phyloP scores from a whole-genome alignment of 805 yeast species.

The Saccharomycopsis amapae region DNA sequence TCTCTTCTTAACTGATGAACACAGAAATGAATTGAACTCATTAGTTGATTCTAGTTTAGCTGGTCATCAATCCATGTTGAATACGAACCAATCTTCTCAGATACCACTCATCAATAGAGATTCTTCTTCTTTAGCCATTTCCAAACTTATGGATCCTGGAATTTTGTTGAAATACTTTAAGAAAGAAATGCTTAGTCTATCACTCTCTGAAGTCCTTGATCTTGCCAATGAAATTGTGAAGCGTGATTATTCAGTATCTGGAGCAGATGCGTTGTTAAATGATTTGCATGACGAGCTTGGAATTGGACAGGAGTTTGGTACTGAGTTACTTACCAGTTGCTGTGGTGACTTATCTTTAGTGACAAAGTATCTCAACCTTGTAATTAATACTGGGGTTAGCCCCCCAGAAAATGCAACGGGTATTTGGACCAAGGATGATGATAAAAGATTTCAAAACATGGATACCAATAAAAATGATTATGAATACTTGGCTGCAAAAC shows the following conservation, averaged over 20 bases:
- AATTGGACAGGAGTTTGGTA: slow-evolving; percentile 36
- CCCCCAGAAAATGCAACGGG: slow-evolving; percentile 40
- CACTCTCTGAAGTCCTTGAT: slow-evolving; percentile 28
- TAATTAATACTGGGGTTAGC: slow-evolving; percentile 34
- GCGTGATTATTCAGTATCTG: slow-evolving; percentile 35
- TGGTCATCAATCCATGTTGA: slow-evolving; percentile 26
- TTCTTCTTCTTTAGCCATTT: slow-evolving; percentile 11
- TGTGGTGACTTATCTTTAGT: slow-evolving; percentile 39
- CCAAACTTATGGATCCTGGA: slow-evolving; percentile 24
- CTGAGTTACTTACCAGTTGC: slow-evolving; percentile 35
- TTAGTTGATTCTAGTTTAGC: slow-evolving; percentile 21
- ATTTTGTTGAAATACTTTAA: slow-evolving; percentile 26
- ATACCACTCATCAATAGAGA: slow-evolving; percentile 27
- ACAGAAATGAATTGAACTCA: slow-evolving; percentile 29
- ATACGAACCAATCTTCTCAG: slow-evolving; percentile 26
- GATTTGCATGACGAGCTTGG: slow-evolving; percentile 37
- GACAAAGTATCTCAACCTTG: slow-evolving; percentile 35
- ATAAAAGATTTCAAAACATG: slow-evolving; percentile 29
- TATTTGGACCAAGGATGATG: slow-evolving; percentile 41
- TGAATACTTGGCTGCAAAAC: slow-evolving; percentile 31
- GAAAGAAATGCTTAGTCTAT: slow-evolving; percentile 29
- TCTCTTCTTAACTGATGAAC: not conserved
- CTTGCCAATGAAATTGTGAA: slow-evolving; percentile 34
- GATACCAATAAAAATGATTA: slow-evolving; percentile 30
- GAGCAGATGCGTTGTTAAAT: slow-evolving; percentile 37